Conservation (phyloP, 2,329 filamentous ascomycete species). For the Aspergillus carbonarius region DNA sequence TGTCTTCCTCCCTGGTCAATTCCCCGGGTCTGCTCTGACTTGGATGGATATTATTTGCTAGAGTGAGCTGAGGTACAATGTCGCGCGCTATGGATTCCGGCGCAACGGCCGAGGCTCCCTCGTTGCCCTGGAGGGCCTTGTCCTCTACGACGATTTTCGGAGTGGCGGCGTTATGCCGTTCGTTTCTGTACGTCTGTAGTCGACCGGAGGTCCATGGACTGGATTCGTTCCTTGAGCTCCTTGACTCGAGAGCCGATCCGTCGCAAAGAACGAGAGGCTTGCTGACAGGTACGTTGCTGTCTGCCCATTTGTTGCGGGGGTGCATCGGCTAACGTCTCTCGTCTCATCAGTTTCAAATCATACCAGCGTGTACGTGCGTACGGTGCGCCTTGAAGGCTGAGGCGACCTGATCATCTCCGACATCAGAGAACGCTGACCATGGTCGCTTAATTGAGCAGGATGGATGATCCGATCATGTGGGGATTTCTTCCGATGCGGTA, state of each 20-base stretch:
- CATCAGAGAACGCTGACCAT: slow-evolving; percentile 28
- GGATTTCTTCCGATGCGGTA: slow-evolving; percentile 78
- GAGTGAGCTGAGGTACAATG: slow-evolving; percentile 19
- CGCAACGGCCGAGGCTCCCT: slow-evolving; percentile 45
- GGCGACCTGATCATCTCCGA: slow-evolving; percentile 15
- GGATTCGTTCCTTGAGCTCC: slow-evolving; percentile 68
- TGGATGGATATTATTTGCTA: slow-evolving; percentile 26
- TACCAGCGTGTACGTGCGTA: slow-evolving; percentile 74
- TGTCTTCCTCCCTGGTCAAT: slow-evolving; percentile 8
- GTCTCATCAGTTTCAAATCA: slow-evolving; percentile 72
- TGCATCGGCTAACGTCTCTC: neutral
- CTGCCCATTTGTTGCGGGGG: neutral
- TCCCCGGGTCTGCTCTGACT: slow-evolving; percentile 16
- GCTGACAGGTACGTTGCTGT: slow-evolving; percentile 67
- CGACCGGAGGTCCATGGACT: slow-evolving; percentile 74
- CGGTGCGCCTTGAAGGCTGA: slow-evolving; percentile 17
- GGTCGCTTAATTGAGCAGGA: slow-evolving; percentile 51
- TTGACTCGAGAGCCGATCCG: slow-evolving; percentile 71
- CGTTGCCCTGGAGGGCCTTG: slow-evolving; percentile 62
- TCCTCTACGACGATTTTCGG: slow-evolving; percentile 75
- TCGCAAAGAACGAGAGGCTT: slow-evolving; percentile 70
- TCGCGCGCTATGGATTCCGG: slow-evolving; percentile 38
- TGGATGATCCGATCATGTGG: slow-evolving; percentile 95
- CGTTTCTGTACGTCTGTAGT: slow-evolving; percentile 74
- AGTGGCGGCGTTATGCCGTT: slow-evolving; percentile 67